Percentiles rank a stretch among this genome's conserved stretches.
Evolutionary conservation across 2,329 filamentous ascomycete species (phyloP).

Genomic region (Trichoderma breve): DNA sequence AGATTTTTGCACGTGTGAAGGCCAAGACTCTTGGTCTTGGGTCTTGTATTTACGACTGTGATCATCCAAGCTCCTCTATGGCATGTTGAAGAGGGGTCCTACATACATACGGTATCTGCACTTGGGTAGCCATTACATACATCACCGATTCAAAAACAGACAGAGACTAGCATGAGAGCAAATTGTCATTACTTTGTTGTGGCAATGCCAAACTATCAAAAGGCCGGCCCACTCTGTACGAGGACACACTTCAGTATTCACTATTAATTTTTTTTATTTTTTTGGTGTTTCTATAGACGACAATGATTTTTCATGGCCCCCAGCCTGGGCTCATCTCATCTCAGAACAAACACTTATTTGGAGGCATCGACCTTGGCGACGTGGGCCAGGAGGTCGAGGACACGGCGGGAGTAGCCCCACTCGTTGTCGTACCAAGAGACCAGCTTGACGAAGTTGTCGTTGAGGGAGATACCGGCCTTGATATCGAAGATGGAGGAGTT

Average conservation of each 20-base stretch:
- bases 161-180: not conserved
- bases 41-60: not conserved
- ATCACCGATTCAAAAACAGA: not conserved
- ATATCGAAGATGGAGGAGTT: constrained; percentile 98
- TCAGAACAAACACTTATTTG: constrained; percentile 40
- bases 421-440: constrained; percentile 99
- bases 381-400: constrained; percentile 77
- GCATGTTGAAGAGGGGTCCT: not conserved
- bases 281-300: constrained; percentile 21
- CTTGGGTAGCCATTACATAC: not conserved
- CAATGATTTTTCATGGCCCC: not conserved
- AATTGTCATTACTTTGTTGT: constrained; percentile 16
- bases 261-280: constrained; percentile 25
- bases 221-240: constrained; percentile 1
- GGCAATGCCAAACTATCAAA: constrained; percentile 5
- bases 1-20: not conserved
- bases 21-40: not conserved
- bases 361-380: constrained; percentile 72
- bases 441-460: constrained; percentile 98
- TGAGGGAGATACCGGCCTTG: constrained; percentile 98
- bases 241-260: not conserved
- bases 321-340: not conserved
- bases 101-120: not conserved
- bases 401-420: constrained; percentile 98
- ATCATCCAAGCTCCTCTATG: not conserved